Conservation (phyloP, 345 rosid species). For the Eucalyptus decipiens region DNA sequence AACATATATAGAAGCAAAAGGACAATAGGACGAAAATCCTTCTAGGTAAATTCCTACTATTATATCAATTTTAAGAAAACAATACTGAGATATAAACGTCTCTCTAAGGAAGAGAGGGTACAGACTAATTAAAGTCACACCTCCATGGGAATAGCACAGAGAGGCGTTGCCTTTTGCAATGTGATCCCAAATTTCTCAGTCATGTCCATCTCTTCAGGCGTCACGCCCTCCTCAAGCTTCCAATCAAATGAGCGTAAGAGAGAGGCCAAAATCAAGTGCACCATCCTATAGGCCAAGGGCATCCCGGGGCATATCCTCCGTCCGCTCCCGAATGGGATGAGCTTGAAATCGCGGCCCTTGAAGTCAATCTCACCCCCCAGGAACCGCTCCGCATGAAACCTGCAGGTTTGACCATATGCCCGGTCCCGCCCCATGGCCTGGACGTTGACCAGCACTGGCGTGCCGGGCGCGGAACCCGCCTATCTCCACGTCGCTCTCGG, state of each 20-base stretch:
- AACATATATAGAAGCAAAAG: not conserved
- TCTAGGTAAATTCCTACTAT: not conserved
- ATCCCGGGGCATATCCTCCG: slow-evolving; percentile 9
- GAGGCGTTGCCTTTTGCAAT: not conserved
- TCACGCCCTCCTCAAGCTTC: not conserved
- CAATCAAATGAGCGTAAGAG: not conserved
- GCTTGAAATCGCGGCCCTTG: not conserved
- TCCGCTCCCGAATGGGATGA: not conserved
- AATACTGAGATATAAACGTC: not conserved
- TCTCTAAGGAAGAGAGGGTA: not conserved
- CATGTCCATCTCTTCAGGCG: not conserved
- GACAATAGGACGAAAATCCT: not conserved
- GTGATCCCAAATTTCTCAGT: not conserved
- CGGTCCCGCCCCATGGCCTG: not conserved
- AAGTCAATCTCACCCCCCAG: not conserved
- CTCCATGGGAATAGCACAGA: not conserved
- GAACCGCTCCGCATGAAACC: not conserved
- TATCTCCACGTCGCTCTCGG: not conserved
- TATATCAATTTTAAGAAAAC: not conserved
- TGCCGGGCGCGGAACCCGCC: not conserved
- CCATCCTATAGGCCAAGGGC: not conserved
- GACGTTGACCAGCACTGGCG: not conserved
- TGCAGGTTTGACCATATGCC: not conserved
- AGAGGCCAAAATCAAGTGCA: slow-evolving; percentile 2
- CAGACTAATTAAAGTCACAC: not conserved